A percentile compares a stretch with the other conserved stretches of the same genome.
phyloP scores from a whole-genome alignment of 23 red algal species.

The Gracilaria domingensis region DNA sequence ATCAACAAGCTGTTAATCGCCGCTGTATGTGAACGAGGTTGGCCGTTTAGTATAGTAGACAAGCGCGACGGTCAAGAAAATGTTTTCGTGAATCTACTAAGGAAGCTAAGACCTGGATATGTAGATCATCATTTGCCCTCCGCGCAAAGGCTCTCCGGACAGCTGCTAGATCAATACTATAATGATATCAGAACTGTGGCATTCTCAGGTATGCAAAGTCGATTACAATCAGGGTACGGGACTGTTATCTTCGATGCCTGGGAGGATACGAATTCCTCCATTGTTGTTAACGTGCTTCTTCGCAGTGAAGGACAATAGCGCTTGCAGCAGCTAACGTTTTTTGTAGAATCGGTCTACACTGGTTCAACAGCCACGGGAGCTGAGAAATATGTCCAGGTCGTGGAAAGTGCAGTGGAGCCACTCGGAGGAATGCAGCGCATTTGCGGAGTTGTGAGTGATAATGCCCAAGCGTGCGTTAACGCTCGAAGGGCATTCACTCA shows the following conservation, averaged over 20 bases:
- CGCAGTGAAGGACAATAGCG: neutral
- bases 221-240: neutral
- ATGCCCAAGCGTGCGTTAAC: neutral
- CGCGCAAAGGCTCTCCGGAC: too few species aligned
- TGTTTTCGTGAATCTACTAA: too few species aligned
- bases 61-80: too few species aligned
- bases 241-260: slow-evolving; percentile 40
- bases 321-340: slow-evolving; percentile 14
- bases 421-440: neutral
- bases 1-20: too few species aligned
- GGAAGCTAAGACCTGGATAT: too few species aligned
- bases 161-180: too few species aligned
- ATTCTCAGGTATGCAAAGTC: too few species aligned
- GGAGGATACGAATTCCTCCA: slow-evolving; percentile 2
- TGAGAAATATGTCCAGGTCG: slow-evolving; percentile 9
- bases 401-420: neutral
- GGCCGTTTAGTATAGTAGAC: too few species aligned
- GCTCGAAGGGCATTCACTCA: neutral
- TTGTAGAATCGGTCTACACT: slow-evolving; percentile 41
- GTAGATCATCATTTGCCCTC: too few species aligned
- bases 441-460: neutral
- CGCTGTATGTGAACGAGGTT: too few species aligned
- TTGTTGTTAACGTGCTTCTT: slow-evolving; percentile 29
- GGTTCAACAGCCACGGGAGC: neutral
- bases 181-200: too few species aligned